A percentile compares a stretch with the other conserved stretches of the same genome.
Evolutionary conservation across 2,329 filamentous ascomycete species (phyloP).

Genomic region (Claviceps cyperi): DNA sequence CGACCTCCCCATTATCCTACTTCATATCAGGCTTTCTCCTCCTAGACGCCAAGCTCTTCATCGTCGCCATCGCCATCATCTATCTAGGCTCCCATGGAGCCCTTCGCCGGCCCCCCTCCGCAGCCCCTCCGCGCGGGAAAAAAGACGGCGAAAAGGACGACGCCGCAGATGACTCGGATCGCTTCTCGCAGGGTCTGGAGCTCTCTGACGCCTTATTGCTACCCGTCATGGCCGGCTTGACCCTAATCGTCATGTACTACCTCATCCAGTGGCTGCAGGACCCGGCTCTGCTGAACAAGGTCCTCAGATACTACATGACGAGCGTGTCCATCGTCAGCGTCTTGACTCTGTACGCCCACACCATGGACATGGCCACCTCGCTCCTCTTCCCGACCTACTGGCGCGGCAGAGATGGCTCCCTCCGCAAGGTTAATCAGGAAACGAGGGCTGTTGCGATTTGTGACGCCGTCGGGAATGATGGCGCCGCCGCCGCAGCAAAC

Average conservation of each 20-base stretch:
- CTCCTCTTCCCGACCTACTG: constrained; percentile 65
- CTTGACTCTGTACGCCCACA: constrained; percentile 58
- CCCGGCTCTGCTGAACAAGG: constrained; percentile 64
- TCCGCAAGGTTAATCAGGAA: constrained; percentile 32
- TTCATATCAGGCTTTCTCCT: constrained; percentile 26
- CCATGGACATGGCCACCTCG: constrained; percentile 46
- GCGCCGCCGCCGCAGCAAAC: constrained; percentile 11
- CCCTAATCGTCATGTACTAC: constrained; percentile 67
- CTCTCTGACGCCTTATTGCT: constrained; percentile 74
- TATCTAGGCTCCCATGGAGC: constrained; percentile 77
- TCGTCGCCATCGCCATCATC: constrained; percentile 68
- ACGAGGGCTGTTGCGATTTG: constrained; percentile 24
- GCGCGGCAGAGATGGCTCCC: constrained; percentile 25
- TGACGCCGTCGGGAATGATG: constrained; percentile 19
- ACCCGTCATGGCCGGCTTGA: constrained; percentile 59
- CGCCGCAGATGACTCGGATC: constrained; percentile 27
- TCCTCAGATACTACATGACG: constrained; percentile 74
- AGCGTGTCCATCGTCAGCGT: constrained; percentile 66
- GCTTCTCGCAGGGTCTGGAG: constrained; percentile 33
- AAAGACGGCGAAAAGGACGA: constrained; percentile 28
- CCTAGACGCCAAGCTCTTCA: constrained; percentile 33
- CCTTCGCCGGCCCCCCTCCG: constrained; percentile 68
- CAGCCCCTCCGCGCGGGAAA: constrained; percentile 41
- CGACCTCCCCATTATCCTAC: constrained; percentile 15
- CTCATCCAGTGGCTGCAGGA: constrained; percentile 82